Evolutionary conservation across 2,329 filamentous ascomycete genomes (phyloP).

Genomic region (Colletotrichum tofieldiae): DNA sequence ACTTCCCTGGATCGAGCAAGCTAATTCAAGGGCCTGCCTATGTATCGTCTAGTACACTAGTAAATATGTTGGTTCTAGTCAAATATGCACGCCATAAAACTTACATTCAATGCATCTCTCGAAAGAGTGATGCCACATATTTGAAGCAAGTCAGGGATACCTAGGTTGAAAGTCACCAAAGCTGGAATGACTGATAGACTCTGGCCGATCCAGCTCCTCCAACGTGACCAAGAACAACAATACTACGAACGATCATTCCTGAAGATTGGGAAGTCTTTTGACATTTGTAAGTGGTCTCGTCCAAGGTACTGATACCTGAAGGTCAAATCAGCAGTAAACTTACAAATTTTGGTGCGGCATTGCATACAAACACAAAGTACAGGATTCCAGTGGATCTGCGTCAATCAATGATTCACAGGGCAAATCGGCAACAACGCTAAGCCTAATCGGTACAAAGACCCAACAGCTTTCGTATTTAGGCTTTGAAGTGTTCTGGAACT

Average conservation of each 20-base stretch:
- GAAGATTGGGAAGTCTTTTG: background rate
- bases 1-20: too few relatives aligned
- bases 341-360: background rate
- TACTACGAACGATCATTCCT: background rate
- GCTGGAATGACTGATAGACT: background rate
- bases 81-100: background rate
- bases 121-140: background rate
- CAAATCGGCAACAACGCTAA: slow-evolving; percentile 3
- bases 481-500: background rate
- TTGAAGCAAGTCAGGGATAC: too few relatives aligned
- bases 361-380: background rate
- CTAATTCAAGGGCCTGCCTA: too few relatives aligned
- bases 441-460: background rate
- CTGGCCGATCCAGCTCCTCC: background rate
- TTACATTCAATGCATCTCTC: background rate
- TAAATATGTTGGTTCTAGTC: background rate
- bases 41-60: background rate
- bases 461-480: background rate
- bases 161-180: background rate
- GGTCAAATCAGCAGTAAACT: background rate
- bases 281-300: background rate
- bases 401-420: slow-evolving; percentile 16
- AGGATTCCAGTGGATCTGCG: background rate
- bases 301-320: too few relatives aligned
- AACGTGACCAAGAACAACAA: too few relatives aligned